A percentile compares a stretch with the other conserved stretches of the same genome.
These are phyloP conservation scores for Heterobasidion parviporum DNA, from an alignment of 1,284 basidiomycete genomes.

Conservation along the genomic window DNA sequence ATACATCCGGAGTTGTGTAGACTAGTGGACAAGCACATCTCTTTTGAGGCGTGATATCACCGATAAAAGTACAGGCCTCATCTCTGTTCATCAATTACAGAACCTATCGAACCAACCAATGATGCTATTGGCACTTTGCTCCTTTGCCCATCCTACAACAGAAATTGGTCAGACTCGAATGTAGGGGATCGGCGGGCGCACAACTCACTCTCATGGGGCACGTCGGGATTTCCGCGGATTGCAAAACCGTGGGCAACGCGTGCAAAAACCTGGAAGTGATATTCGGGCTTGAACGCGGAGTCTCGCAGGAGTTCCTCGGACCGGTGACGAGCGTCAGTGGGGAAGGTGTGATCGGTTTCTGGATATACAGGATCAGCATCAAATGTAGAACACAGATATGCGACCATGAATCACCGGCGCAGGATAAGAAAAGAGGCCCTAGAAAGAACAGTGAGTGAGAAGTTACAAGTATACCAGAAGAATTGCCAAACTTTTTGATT, in stretches of 20 bases:
- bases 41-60: too few species aligned
- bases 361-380: not conserved
- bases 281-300: slow-evolving; percentile 30
- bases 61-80: not conserved
- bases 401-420: not conserved
- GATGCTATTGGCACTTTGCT: slow-evolving; percentile 41
- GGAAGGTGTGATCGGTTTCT: not conserved
- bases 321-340: not conserved
- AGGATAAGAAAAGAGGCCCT: not conserved
- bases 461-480: not conserved
- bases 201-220: not conserved
- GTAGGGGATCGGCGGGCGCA: not conserved
- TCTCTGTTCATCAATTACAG: not conserved
- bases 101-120: slow-evolving; percentile 39
- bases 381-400: not conserved
- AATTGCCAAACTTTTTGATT: not conserved
- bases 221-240: slow-evolving; percentile 27
- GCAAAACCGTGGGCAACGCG: slow-evolving; percentile 39
- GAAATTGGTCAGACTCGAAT: not conserved
- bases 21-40: not conserved
- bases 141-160: slow-evolving; percentile 48
- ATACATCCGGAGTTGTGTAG: not conserved
- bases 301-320: slow-evolving; percentile 26
- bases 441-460: not conserved
- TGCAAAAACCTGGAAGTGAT: slow-evolving; percentile 40